phyloP scores from a whole-genome alignment of 139 green algal genomes.

The Desmodesmus armatus region DNA sequence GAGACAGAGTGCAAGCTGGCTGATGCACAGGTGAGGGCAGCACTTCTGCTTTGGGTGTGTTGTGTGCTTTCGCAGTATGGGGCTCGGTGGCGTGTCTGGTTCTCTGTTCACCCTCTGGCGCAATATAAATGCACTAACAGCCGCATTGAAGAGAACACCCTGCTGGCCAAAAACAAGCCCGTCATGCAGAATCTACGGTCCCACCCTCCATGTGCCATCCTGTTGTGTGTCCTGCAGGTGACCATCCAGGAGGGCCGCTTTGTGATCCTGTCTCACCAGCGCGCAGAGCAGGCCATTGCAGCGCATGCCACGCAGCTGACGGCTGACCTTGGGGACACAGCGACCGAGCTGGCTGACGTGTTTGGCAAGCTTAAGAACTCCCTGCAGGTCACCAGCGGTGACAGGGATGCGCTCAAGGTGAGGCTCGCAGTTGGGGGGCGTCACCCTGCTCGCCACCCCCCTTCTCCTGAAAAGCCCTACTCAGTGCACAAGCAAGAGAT shows the following conservation, averaged over 20 bases:
- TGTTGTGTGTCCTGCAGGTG: conserved; percentile 14
- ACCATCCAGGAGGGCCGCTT: conserved; percentile 73
- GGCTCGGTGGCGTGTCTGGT: not conserved
- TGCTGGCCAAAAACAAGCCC: too few relatives aligned
- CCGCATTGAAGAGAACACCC: not conserved
- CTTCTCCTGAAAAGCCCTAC: too few relatives aligned
- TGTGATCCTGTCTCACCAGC: conserved; percentile 66
- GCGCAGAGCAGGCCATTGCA: conserved; percentile 70
- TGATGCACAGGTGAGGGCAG: conserved; percentile 32
- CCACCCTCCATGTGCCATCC: not conserved
- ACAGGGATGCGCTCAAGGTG: conserved; percentile 50
- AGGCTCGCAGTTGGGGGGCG: too few relatives aligned
- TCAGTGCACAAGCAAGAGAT: too few relatives aligned
- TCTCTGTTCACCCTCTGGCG: not conserved
- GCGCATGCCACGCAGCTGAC: conserved; percentile 60
- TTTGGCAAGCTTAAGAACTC: conserved; percentile 49
- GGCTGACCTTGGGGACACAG: conserved; percentile 52
- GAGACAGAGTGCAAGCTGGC: conserved; percentile 43
- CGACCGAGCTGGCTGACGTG: conserved; percentile 47
- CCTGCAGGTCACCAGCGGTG: conserved; percentile 38
- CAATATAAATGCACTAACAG: not conserved
- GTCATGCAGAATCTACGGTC: not conserved
- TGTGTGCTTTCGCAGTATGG: not conserved
- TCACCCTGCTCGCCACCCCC: too few relatives aligned
- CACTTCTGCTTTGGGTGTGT: not conserved